phyloP scores from a whole-genome alignment of 805 yeast species.

The Cyberlindnera galapagoensis region DNA sequence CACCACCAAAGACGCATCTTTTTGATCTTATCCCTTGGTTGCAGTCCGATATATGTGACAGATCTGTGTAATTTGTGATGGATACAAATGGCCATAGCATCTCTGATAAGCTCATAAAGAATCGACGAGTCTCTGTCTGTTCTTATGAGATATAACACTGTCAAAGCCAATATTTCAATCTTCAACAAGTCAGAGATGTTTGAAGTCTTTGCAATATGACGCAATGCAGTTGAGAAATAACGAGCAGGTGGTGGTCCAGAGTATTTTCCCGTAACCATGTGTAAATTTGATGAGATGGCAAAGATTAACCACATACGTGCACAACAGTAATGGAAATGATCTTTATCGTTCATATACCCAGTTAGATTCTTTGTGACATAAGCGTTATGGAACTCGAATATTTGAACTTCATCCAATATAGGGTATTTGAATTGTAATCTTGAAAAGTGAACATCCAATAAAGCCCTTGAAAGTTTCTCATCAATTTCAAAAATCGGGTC shows the following conservation, averaged over 20 bases:
- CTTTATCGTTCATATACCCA: conserved; percentile 31
- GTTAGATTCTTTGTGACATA: conserved; percentile 32
- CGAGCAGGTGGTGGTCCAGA: conserved; percentile 48
- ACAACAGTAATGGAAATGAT: conserved; percentile 44
- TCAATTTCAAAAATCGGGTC: conserved; percentile 51
- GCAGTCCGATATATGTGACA: conserved; percentile 26
- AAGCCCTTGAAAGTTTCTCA: conserved; percentile 40
- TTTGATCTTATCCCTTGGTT: conserved; percentile 27
- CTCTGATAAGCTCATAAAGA: conserved; percentile 45
- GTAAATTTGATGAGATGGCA: conserved; percentile 44
- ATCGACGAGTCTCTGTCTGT: conserved; percentile 55
- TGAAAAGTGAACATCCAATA: conserved; percentile 49
- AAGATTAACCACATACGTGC: conserved; percentile 52
- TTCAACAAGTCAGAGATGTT: conserved; percentile 36
- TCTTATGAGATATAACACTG: conserved; percentile 50
- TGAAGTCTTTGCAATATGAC: conserved; percentile 45
- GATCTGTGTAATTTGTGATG: conserved; percentile 31
- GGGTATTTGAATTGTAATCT: conserved; percentile 54
- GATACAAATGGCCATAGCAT: conserved; percentile 43
- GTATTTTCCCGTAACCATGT: conserved; percentile 51
- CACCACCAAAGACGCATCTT: conserved; percentile 59
- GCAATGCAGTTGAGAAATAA: conserved; percentile 52
- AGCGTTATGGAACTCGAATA: conserved; percentile 42
- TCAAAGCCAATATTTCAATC: conserved; percentile 45
- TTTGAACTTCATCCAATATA: conserved; percentile 44